phyloP scores from a whole-genome alignment of 2,329 filamentous ascomycete species.

The Neophaeococcomyces mojaviensis region DNA sequence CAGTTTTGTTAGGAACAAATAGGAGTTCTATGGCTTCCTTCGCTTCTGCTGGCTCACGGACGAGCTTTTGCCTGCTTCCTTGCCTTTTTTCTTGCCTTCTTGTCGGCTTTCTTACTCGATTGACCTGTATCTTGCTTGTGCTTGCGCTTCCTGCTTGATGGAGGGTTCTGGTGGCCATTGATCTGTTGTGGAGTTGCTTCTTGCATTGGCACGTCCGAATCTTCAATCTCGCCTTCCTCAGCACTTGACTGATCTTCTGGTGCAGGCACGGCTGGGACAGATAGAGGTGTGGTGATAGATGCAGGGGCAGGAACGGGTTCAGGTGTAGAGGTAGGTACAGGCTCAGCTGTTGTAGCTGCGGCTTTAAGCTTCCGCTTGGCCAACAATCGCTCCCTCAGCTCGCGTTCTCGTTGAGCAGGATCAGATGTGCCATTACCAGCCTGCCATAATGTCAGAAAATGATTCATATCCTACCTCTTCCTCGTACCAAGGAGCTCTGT shows the following conservation, averaged over 20 bases:
- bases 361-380: conserved; percentile 4
- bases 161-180: background rate
- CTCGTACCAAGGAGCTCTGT: conserved; percentile 63
- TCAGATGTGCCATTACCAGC: conserved; percentile 6
- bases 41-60: too few relatives aligned
- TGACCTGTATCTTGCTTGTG: background rate
- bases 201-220: background rate
- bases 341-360: background rate
- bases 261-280: conserved; percentile 1
- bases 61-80: background rate
- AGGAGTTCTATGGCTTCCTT: too few relatives aligned
- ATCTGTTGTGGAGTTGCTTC: background rate
- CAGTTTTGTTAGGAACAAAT: too few relatives aligned
- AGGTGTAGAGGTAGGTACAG: background rate
- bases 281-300: background rate
- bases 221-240: conserved; percentile 9
- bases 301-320: background rate
- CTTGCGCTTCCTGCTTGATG: conserved; percentile 3
- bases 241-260: background rate
- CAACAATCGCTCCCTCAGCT: conserved; percentile 2
- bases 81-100: conserved; percentile 8
- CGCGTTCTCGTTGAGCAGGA: conserved; percentile 4
- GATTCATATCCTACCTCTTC: background rate
- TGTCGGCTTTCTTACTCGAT: background rate
- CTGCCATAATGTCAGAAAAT: conserved; percentile 3